phyloP scores from a whole-genome alignment of 352 stramenopile genomes.

The Phytophthora cactorum region DNA sequence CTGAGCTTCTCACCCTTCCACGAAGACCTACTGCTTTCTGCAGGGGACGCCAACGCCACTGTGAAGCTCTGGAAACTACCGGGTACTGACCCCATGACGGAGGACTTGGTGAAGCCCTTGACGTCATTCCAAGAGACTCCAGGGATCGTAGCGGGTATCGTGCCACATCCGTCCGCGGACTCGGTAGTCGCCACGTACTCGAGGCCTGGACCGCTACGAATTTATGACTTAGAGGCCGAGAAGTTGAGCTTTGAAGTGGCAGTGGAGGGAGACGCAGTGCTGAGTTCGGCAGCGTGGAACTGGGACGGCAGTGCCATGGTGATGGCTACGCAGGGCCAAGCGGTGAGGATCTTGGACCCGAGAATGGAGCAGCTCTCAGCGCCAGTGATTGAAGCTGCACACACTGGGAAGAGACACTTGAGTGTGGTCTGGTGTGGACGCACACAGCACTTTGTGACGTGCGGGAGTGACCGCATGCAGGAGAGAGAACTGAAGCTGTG shows the following conservation, averaged over 20 bases:
- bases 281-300: constrained; percentile 65
- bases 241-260: constrained; percentile 24
- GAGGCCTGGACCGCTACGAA: constrained; percentile 38
- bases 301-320: constrained; percentile 69
- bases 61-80: constrained; percentile 68
- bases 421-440: constrained; percentile 69
- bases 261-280: constrained; percentile 9
- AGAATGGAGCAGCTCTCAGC: constrained; percentile 26
- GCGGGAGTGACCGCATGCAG: constrained; percentile 67
- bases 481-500: constrained; percentile 83
- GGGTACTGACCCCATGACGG: constrained; percentile 15
- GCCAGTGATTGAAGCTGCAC: constrained; percentile 36
- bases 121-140: constrained; percentile 25
- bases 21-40: constrained; percentile 56
- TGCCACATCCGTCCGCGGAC: constrained; percentile 61
- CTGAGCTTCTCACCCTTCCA: constrained; percentile 71
- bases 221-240: constrained; percentile 60
- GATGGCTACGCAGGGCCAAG: constrained; percentile 50
- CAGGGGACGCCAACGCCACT: constrained; percentile 55
- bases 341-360: constrained; percentile 64
- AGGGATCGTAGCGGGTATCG: constrained; percentile 40
- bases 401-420: constrained; percentile 54
- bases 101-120: constrained; percentile 40
- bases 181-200: constrained; percentile 53
- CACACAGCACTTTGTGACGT: constrained; percentile 60